phyloP scores from a whole-genome alignment of 176 grass and related monocot species.

The Oryza officinalis region DNA sequence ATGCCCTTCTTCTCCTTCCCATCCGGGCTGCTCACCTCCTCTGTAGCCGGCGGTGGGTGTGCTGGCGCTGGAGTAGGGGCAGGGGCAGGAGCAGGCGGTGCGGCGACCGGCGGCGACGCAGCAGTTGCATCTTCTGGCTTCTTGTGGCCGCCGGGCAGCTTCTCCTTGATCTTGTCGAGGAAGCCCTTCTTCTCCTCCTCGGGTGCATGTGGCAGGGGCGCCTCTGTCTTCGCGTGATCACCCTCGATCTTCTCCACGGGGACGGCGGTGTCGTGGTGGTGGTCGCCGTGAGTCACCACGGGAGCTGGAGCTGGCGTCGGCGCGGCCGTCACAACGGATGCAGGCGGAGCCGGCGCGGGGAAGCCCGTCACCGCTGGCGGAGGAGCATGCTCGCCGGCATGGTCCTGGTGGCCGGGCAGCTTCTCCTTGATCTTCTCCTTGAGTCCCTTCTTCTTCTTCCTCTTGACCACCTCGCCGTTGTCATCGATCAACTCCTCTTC shows the following conservation, averaged over 20 bases:
- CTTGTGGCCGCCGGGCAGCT: slow-evolving; percentile 78
- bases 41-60: background rate
- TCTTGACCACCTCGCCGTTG: slow-evolving; percentile 66
- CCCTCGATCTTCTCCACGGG: slow-evolving; percentile 66
- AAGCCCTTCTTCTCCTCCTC: slow-evolving; percentile 87
- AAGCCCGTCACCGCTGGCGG: slow-evolving; percentile 11
- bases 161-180: slow-evolving; percentile 98
- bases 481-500: slow-evolving; percentile 74
- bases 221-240: slow-evolving; percentile 22
- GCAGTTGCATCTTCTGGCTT: slow-evolving; percentile 52
- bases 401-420: slow-evolving; percentile 56
- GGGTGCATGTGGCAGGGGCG: background rate
- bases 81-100: background rate
- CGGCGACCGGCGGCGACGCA: background rate
- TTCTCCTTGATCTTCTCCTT: slow-evolving; percentile 94
- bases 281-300: background rate
- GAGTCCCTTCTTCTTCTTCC: slow-evolving; percentile 91
- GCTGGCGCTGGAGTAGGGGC: background rate
- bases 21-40: slow-evolving; percentile 56
- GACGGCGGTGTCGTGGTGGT: slow-evolving; percentile 47
- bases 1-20: slow-evolving; percentile 88
- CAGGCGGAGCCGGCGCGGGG: background rate
- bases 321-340: background rate
- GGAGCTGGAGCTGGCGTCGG: background rate
- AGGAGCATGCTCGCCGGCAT: slow-evolving; percentile 34